Percentiles rank a stretch among this genome's conserved stretches.
These are phyloP conservation scores for Penicillium longicatenatum DNA, from an alignment of 495 filamentous ascomycete species.

Conservation along the genomic window DNA sequence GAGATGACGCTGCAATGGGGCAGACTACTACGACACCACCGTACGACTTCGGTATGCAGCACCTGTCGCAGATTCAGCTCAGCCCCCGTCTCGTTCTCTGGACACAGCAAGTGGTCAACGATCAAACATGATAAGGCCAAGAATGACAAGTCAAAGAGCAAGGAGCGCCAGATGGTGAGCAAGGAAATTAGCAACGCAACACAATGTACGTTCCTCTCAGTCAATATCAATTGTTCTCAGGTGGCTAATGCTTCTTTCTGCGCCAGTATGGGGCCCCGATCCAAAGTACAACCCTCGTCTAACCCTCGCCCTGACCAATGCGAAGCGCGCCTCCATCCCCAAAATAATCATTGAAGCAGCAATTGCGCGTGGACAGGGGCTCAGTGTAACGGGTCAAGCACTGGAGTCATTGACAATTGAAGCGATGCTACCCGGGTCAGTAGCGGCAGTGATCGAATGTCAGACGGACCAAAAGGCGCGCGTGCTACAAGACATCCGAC, in stretches of 20 bases:
- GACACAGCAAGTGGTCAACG: conserved; percentile 92
- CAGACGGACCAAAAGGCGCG: conserved; percentile 80
- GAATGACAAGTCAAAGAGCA: conserved; percentile 63
- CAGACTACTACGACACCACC: conserved; percentile 17
- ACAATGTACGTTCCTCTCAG: conserved; percentile 44
- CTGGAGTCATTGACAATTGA: conserved; percentile 80
- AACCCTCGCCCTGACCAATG: conserved; percentile 66
- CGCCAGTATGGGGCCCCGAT: conserved; percentile 65
- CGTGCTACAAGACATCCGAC: conserved; percentile 68
- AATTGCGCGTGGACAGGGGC: conserved; percentile 84
- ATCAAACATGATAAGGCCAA: conserved; percentile 93
- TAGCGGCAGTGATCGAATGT: conserved; percentile 81
- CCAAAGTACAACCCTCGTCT: conserved; percentile 72
- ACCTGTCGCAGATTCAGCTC: conserved; percentile 51
- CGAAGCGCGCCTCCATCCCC: conserved; percentile 84
- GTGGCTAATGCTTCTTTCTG: conserved; percentile 11
- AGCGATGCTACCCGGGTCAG: conserved; percentile 73
- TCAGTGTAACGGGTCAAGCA: conserved; percentile 65
- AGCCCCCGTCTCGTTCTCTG: conserved; percentile 54
- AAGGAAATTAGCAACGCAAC: conserved; percentile 57
- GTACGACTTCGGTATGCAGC: conserved; percentile 12
- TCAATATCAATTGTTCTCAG: not conserved
- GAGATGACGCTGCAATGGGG: conserved; percentile 21
- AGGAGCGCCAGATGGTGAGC: conserved; percentile 48
- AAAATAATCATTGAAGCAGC: conserved; percentile 82